phyloP scores from a whole-genome alignment of 2,329 filamentous ascomycete genomes.

The Cordyceps cateniannulata region DNA sequence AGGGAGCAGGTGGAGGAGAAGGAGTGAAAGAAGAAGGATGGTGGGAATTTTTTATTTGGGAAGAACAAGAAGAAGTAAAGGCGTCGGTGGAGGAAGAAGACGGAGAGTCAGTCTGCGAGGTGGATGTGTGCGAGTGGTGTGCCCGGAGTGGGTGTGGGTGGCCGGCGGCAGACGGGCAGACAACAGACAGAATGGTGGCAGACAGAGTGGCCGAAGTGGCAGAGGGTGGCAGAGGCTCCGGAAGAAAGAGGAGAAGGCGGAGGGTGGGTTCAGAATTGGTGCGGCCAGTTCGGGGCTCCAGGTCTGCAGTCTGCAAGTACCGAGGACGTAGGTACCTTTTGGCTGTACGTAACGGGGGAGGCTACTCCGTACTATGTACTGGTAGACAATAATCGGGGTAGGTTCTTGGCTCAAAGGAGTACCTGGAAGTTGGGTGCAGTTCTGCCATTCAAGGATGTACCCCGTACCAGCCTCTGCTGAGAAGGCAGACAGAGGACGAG shows the following conservation, averaged over 20 bases:
- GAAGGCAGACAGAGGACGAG: neutral
- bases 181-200: neutral
- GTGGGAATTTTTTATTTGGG: neutral
- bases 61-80: slow-evolving; percentile 8
- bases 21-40: neutral
- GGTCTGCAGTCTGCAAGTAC: neutral
- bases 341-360: neutral
- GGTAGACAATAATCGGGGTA: neutral
- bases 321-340: neutral
- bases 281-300: neutral
- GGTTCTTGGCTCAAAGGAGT: neutral
- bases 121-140: neutral
- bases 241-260: neutral
- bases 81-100: slow-evolving; percentile 10
- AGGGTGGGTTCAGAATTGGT: neutral
- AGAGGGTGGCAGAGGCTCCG: no score
- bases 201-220: neutral
- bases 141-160: neutral
- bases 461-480: neutral
- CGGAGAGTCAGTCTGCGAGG: slow-evolving; percentile 1
- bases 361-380: neutral
- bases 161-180: neutral
- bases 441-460: neutral
- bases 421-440: neutral
- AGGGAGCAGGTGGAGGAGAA: neutral